Evolutionary conservation across 2,329 filamentous ascomycete species (phyloP).

Genomic region (Trichoderma sp.): DNA sequence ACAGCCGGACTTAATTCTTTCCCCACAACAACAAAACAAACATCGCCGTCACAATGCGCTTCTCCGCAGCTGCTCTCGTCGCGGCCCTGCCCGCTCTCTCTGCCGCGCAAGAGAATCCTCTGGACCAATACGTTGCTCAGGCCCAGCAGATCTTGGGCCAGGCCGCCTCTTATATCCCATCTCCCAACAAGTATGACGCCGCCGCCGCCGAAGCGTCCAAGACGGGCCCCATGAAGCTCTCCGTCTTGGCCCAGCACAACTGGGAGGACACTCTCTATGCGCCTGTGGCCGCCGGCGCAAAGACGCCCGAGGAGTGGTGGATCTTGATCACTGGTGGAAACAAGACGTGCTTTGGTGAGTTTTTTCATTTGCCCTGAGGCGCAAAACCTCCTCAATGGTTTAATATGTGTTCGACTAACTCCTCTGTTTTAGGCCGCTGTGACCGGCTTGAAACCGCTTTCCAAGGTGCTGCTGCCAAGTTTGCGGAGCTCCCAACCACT

Average conservation of each 20-base stretch:
- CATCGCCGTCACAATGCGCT: slow-evolving; percentile 52
- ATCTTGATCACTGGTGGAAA: slow-evolving; percentile 74
- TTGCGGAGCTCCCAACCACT: slow-evolving; percentile 60
- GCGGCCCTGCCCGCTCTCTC: slow-evolving; percentile 59
- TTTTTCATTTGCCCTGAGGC: not conserved
- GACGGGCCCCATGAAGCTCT: slow-evolving; percentile 46
- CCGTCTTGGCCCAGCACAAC: slow-evolving; percentile 63
- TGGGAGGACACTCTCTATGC: slow-evolving; percentile 69
- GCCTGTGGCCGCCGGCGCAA: slow-evolving; percentile 59
- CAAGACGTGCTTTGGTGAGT: slow-evolving; percentile 72
- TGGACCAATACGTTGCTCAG: slow-evolving; percentile 62
- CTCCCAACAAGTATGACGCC: slow-evolving; percentile 45
- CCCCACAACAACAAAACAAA: slow-evolving; percentile 18
- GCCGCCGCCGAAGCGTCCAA: slow-evolving; percentile 46
- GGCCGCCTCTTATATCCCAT: slow-evolving; percentile 54
- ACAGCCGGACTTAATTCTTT: not conserved
- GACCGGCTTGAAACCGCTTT: slow-evolving; percentile 63
- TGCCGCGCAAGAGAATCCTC: slow-evolving; percentile 53
- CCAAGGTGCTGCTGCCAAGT: slow-evolving; percentile 64
- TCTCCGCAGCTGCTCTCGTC: slow-evolving; percentile 51
- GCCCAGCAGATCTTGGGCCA: slow-evolving; percentile 66
- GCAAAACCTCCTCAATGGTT: not conserved
- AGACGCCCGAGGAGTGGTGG: slow-evolving; percentile 74
- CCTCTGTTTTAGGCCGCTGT: slow-evolving; percentile 59
- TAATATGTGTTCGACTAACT: slow-evolving; percentile 24